These are phyloP conservation scores for Fusarium staphyleae DNA, from an alignment of 2,329 filamentous ascomycete genomes.

Conservation along the genomic window DNA sequence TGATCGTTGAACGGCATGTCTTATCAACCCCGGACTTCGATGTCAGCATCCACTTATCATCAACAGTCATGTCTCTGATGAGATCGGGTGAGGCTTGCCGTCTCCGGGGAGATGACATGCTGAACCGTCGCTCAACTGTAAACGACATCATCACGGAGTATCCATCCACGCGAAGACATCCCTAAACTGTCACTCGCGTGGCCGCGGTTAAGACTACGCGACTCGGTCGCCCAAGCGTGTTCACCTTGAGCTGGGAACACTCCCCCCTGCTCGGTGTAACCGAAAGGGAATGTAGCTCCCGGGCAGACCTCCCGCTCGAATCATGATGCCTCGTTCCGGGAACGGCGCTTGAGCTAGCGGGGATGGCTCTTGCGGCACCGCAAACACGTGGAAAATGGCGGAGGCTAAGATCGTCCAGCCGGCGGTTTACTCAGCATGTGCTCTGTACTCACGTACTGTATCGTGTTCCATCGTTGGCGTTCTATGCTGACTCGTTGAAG, in stretches of 20 bases:
- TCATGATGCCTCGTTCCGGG: constrained; percentile 10
- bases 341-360: constrained; percentile 9
- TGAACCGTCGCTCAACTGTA: neutral
- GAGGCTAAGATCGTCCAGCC: constrained; percentile 20
- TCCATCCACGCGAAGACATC: constrained; percentile 16
- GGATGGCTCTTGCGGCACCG: constrained; percentile 8
- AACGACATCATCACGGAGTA: constrained; percentile 10
- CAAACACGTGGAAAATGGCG: constrained; percentile 30
- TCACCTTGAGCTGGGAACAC: constrained; percentile 3
- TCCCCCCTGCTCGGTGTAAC: no score
- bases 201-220: constrained; percentile 18
- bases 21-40: neutral
- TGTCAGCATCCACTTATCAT: no score
- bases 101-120: constrained; percentile 2
- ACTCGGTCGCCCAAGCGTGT: constrained; percentile 21
- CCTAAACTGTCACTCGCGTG: constrained; percentile 32
- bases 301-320: neutral
- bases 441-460: no score
- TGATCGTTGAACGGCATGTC: neutral
- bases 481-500: constrained; percentile 12
- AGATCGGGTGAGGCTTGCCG: neutral
- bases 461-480: no score
- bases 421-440: no score
- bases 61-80: constrained; percentile 14
- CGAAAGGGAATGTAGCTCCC: constrained; percentile 3